These are phyloP conservation scores for Onygenales sp. DNA, from an alignment of 2,329 filamentous ascomycete genomes.

Conservation along the genomic window DNA sequence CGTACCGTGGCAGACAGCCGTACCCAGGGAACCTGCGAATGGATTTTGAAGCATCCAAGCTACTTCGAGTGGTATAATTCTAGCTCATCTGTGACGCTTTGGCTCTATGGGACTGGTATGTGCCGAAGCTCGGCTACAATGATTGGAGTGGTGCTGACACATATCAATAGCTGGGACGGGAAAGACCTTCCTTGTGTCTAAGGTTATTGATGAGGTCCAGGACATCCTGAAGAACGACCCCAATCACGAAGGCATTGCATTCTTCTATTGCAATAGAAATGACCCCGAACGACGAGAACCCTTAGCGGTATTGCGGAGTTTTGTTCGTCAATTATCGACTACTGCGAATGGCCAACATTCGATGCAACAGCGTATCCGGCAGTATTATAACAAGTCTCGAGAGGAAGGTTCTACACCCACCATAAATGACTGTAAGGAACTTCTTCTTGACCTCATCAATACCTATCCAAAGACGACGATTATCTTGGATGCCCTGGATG, in stretches of 20 bases:
- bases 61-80: conserved; percentile 12
- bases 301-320: conserved; percentile 21
- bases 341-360: conserved; percentile 6
- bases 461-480: conserved; percentile 22
- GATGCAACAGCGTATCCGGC: conserved; percentile 7
- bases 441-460: conserved; percentile 17
- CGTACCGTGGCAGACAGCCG: background rate
- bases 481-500: conserved; percentile 29
- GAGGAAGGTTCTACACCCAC: background rate
- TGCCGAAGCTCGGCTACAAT: background rate
- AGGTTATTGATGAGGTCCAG: conserved; percentile 18
- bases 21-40: background rate
- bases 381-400: background rate
- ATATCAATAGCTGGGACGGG: conserved; percentile 17
- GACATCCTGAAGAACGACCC: background rate
- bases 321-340: conserved; percentile 22
- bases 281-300: conserved; percentile 18
- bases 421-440: conserved; percentile 11
- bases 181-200: conserved; percentile 19
- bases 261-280: conserved; percentile 28
- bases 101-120: conserved; percentile 12
- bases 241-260: conserved; percentile 21
- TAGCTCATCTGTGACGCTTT: conserved; percentile 11
- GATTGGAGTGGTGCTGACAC: background rate
- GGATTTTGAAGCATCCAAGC: background rate